phyloP scores from a whole-genome alignment of 164 flowering plant species.

The Piper betle region DNA sequence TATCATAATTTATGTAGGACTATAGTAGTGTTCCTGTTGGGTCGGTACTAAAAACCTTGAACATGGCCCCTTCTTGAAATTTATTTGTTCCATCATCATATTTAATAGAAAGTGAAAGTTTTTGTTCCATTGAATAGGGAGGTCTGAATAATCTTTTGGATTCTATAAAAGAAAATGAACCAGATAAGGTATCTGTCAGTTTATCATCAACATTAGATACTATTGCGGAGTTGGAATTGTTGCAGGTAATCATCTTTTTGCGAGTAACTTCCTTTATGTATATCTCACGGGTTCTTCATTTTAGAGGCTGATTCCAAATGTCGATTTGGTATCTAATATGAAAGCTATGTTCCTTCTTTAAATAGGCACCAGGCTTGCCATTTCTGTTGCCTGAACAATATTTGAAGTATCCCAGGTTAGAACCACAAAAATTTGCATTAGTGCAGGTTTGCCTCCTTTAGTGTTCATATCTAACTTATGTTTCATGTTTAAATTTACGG shows the following conservation, averaged over 20 bases:
- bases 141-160: constrained; percentile 60
- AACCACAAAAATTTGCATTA: constrained; percentile 46
- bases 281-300: neutral
- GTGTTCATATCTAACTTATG: too few relatives aligned
- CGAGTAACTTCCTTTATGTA: neutral
- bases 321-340: neutral
- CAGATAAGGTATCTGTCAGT: constrained; percentile 72
- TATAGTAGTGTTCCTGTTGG: too few relatives aligned
- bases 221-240: constrained; percentile 70
- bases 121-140: constrained; percentile 33
- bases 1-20: too few relatives aligned
- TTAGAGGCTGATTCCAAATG: neutral
- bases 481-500: too few relatives aligned
- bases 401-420: constrained; percentile 73
- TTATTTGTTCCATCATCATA: too few relatives aligned
- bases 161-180: constrained; percentile 67
- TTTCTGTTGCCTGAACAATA: constrained; percentile 83
- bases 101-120: neutral
- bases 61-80: too few relatives aligned
- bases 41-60: too few relatives aligned
- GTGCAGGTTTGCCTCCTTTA: constrained; percentile 41
- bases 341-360: neutral
- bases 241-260: constrained; percentile 43
- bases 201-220: constrained; percentile 77
- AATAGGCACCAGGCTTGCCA: constrained; percentile 93